Evolutionary conservation across 257 asterid species (phyloP).

Genomic region (Mitragyna speciosa): DNA sequence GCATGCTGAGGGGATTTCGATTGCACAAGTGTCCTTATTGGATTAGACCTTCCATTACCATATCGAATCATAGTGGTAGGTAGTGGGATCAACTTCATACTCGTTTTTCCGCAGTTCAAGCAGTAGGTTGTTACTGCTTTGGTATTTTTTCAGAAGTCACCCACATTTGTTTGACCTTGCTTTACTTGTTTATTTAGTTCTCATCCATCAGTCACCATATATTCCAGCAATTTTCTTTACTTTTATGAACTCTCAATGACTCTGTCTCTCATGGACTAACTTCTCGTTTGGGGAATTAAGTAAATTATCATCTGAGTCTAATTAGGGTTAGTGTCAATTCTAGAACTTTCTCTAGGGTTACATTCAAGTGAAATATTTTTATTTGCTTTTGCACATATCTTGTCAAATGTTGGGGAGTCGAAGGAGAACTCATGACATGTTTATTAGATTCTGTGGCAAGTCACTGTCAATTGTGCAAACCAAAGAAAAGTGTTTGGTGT

Average conservation of each 20-base stretch:
- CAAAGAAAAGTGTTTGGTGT: not conserved
- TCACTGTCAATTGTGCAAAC: not conserved
- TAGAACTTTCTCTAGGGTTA: not conserved
- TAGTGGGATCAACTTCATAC: not conserved
- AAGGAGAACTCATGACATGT: not conserved
- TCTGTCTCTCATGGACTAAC: not conserved
- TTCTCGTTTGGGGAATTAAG: not conserved
- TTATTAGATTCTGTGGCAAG: not conserved
- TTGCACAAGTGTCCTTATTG: slow-evolving; percentile 88
- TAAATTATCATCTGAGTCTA: not conserved
- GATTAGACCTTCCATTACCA: slow-evolving; percentile 95
- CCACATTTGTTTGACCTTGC: not conserved
- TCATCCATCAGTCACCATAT: not conserved
- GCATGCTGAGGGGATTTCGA: slow-evolving; percentile 98
- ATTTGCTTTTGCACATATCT: not conserved
- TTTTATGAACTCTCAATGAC: too few relatives aligned
- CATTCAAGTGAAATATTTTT: not conserved
- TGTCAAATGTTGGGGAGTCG: not conserved
- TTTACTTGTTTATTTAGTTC: not conserved
- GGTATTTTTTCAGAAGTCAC: not conserved
- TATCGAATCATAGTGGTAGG: slow-evolving; percentile 84
- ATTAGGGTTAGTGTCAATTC: not conserved
- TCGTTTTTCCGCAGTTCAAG: not conserved
- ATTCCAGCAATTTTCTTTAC: not conserved
- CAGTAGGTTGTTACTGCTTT: not conserved